Percentiles rank a stretch among this genome's conserved stretches.
These are phyloP conservation scores for Scedosporium apiospermum DNA, from an alignment of 2,329 filamentous ascomycete species.

Conservation along the genomic window DNA sequence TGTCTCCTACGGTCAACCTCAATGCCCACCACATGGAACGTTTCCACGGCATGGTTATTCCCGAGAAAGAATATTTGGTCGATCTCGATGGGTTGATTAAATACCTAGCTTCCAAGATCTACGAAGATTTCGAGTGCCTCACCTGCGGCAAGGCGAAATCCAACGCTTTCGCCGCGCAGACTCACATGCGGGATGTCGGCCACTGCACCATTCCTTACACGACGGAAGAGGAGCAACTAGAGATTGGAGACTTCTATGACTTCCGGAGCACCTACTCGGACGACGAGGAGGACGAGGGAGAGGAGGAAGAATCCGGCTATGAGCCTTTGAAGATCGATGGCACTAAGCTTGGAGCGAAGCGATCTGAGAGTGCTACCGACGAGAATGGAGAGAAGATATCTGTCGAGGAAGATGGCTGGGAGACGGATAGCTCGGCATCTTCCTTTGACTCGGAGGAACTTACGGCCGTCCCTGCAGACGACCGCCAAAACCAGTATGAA, in stretches of 20 bases:
- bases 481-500: slow-evolving; percentile 61
- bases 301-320: slow-evolving; percentile 43
- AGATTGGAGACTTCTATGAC: slow-evolving; percentile 94
- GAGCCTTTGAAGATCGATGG: slow-evolving; percentile 46
- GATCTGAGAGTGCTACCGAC: slow-evolving; percentile 40
- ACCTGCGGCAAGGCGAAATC: slow-evolving; percentile 78
- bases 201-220: slow-evolving; percentile 96
- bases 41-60: slow-evolving; percentile 91
- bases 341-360: slow-evolving; percentile 59
- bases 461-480: slow-evolving; percentile 67
- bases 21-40: slow-evolving; percentile 86
- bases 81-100: slow-evolving; percentile 73
- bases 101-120: slow-evolving; percentile 71
- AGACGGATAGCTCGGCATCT: slow-evolving; percentile 86
- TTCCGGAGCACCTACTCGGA: slow-evolving; percentile 95
- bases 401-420: slow-evolving; percentile 71
- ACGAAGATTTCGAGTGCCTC: slow-evolving; percentile 73
- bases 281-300: slow-evolving; percentile 52
- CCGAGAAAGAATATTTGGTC: slow-evolving; percentile 75
- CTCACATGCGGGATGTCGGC: slow-evolving; percentile 93
- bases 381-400: slow-evolving; percentile 39
- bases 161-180: slow-evolving; percentile 73
- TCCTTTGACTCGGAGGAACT: slow-evolving; percentile 81
- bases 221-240: slow-evolving; percentile 80
- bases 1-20: slow-evolving; percentile 63